Evolutionary conservation across 106 monocot species (phyloP).

Genomic region (Dendrobium huoshanense): DNA sequence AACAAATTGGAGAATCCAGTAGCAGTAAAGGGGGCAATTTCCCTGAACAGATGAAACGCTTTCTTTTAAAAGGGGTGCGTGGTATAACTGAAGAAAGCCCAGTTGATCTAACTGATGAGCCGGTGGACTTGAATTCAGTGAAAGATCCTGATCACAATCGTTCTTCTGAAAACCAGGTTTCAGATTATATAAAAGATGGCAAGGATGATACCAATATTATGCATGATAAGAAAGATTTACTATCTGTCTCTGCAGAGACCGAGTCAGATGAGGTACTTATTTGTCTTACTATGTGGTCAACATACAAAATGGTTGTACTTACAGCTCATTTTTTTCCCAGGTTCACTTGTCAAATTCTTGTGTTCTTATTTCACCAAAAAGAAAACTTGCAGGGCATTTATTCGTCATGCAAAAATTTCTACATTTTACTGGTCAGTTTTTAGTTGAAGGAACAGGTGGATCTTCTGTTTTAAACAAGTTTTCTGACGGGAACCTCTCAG

Average conservation of each 20-base stretch:
- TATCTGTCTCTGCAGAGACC: conserved; percentile 26
- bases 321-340: conserved; percentile 31
- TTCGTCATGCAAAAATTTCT: conserved; percentile 54
- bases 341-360: conserved; percentile 65
- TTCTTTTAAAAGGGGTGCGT: conserved; percentile 76
- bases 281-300: not conserved
- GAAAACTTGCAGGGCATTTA: conserved; percentile 84
- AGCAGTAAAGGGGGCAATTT: conserved; percentile 19
- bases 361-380: conserved; percentile 80
- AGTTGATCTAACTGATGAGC: conserved; percentile 42
- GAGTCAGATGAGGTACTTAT: conserved; percentile 63
- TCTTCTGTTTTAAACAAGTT: conserved; percentile 78
- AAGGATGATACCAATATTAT: conserved; percentile 25
- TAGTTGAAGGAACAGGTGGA: conserved; percentile 91
- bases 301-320: not conserved
- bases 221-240: conserved; percentile 39
- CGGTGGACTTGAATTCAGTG: conserved; percentile 9
- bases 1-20: conserved; percentile 13
- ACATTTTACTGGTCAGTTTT: conserved; percentile 79
- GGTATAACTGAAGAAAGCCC: conserved; percentile 58
- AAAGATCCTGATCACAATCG: conserved; percentile 15
- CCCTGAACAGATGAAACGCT: conserved; percentile 81
- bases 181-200: conserved; percentile 18
- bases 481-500: conserved; percentile 15
- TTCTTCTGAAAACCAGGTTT: conserved; percentile 25